phyloP scores from a whole-genome alignment of 139 green algal species.

The Penium margaritaceum region DNA sequence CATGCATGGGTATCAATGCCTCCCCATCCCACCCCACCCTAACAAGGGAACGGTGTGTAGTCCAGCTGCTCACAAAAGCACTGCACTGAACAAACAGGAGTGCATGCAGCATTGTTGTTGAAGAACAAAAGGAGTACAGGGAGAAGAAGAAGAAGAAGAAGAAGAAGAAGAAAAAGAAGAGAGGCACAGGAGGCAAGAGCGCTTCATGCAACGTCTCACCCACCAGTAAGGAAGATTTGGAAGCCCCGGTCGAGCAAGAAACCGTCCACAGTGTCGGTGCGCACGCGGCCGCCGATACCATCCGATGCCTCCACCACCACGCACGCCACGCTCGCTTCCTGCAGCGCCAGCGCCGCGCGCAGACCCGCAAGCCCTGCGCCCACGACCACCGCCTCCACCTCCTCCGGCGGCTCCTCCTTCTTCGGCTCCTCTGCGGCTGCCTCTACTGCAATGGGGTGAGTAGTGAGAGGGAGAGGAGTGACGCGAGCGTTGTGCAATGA shows the following conservation, averaged over 20 bases:
- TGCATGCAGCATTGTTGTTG: background rate
- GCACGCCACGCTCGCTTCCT: conserved; percentile 6
- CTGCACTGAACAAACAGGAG: background rate
- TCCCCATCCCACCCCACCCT: background rate
- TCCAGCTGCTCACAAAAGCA: background rate
- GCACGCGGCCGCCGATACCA: conserved; percentile 78
- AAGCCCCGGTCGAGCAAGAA: conserved; percentile 94
- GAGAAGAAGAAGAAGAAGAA: background rate
- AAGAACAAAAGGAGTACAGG: background rate
- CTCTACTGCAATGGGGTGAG: too few species aligned
- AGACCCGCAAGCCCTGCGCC: conserved; percentile 35
- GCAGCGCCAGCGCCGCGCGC: background rate
- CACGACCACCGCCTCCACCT: conserved; percentile 35
- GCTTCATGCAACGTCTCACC: background rate
- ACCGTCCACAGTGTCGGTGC: conserved; percentile 83
- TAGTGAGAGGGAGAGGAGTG: too few species aligned
- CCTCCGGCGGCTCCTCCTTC: conserved; percentile 7
- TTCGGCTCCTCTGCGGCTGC: too few species aligned
- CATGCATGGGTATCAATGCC: background rate
- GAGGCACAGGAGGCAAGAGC: too few species aligned
- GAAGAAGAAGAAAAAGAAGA: too few species aligned
- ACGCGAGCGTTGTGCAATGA: too few species aligned
- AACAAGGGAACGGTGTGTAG: background rate
- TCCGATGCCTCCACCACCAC: conserved; percentile 58
- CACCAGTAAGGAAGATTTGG: conserved; percentile 87